A percentile compares a stretch with the other conserved stretches of the same genome.
phyloP scores from a whole-genome alignment of 768 basidiomycete genomes.

The Xanthoconium purpureum region DNA sequence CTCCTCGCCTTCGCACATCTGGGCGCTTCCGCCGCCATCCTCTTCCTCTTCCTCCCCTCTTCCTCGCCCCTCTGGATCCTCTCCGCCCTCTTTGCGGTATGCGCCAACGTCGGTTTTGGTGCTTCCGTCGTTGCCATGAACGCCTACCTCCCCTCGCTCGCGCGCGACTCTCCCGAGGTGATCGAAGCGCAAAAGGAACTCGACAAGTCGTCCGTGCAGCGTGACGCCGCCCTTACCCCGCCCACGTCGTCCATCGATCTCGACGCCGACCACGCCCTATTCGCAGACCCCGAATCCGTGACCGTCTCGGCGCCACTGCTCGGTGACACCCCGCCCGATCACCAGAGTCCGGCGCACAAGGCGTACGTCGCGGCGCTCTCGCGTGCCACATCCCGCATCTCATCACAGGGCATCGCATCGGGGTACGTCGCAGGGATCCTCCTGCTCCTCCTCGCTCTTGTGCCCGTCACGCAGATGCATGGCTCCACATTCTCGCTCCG shows the following conservation, averaged over 20 bases:
- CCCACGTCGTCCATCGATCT: conserved; percentile 13
- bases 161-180: conserved; percentile 63
- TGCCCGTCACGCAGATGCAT: conserved; percentile 72
- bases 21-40: conserved; percentile 64
- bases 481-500: conserved; percentile 78
- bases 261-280: conserved; percentile 3
- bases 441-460: conserved; percentile 65
- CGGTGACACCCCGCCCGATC: conserved; percentile 3
- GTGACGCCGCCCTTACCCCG: background rate
- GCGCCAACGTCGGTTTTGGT: conserved; percentile 85
- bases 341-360: conserved; percentile 24
- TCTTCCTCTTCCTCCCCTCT: conserved; percentile 74
- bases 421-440: conserved; percentile 85
- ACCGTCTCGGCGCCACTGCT: conserved; percentile 38
- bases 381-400: conserved; percentile 76
- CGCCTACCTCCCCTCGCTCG: conserved; percentile 77
- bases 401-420: conserved; percentile 79
- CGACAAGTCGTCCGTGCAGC: conserved; percentile 6
- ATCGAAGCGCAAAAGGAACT: conserved; percentile 36
- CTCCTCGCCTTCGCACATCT: conserved; percentile 71
- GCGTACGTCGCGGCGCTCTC: conserved; percentile 62
- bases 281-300: conserved; percentile 20
- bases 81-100: conserved; percentile 64
- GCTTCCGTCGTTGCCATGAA: conserved; percentile 88
- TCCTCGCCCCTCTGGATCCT: conserved; percentile 67